A percentile compares a stretch with the other conserved stretches of the same genome.
Evolutionary conservation across 805 yeast genomes (phyloP).

Genomic region (Candida ovalis): DNA sequence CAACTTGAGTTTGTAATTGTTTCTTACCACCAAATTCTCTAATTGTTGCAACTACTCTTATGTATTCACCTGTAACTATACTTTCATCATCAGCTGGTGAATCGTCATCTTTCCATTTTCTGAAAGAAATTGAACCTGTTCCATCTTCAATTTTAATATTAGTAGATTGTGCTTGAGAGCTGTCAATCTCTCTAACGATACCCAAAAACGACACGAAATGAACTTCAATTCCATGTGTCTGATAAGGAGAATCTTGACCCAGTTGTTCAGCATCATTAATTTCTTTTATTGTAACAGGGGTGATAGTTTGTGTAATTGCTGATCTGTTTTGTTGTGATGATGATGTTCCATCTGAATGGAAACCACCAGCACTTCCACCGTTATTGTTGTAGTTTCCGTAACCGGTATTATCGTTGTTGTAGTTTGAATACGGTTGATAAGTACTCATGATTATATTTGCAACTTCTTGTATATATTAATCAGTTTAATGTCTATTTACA

Average conservation of each 20-base stretch:
- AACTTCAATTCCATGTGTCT: constrained; percentile 54
- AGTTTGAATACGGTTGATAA: constrained; percentile 37
- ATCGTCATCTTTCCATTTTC: constrained; percentile 57
- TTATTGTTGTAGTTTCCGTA: constrained; percentile 29
- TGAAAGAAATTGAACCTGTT: constrained; percentile 61
- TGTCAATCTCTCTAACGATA: constrained; percentile 57
- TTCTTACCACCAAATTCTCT: constrained; percentile 62
- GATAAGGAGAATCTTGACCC: constrained; percentile 66
- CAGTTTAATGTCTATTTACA: background rate
- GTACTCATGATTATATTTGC: constrained; percentile 16
- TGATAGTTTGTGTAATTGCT: constrained; percentile 34
- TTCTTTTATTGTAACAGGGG: constrained; percentile 75
- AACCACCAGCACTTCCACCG: constrained; percentile 28
- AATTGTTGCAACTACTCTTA: constrained; percentile 53
- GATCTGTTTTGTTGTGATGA: constrained; percentile 25
- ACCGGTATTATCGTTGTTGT: constrained; percentile 32
- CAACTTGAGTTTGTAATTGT: constrained; percentile 59
- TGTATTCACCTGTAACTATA: constrained; percentile 51
- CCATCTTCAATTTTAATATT: constrained; percentile 71
- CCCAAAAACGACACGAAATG: constrained; percentile 66
- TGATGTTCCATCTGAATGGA: constrained; percentile 22
- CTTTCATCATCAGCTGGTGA: constrained; percentile 20
- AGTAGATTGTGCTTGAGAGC: constrained; percentile 53
- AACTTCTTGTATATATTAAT: background rate
- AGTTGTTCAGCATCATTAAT: constrained; percentile 57